Base-by-base conservation (phyloP, 192 early-diverging fungal species). In the Coemansia sp. region DNA sequence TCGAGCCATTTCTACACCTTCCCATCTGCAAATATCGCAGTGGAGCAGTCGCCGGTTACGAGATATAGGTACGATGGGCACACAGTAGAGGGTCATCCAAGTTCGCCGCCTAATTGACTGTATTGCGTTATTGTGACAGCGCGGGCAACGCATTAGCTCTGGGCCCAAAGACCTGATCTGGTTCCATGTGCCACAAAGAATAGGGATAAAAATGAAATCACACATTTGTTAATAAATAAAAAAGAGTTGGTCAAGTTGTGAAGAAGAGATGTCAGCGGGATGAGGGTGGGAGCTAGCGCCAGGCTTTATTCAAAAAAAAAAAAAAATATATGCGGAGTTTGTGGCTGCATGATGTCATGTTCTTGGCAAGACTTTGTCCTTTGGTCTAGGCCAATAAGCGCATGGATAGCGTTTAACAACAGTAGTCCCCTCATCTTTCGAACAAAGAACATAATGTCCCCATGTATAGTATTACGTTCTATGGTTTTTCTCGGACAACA, bases 1-100 rank as follows among this genome's bases (percentile, higher is more conserved):
- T 10, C 35, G 60, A 32, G 40, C 61, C 30, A 73, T 26, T 3
- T 70, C 66, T 10, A 72, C 44, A 6, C 78, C 78, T 19, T 81
- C 78, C 78, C 78, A 81, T 30, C 74, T 37, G 38, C 78, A 81
- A 6, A 81, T 81, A 44, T 69, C 74, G 50, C 78, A 81, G 49
- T 76, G 78, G 21, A 63, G 70, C 7, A 81, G 70, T 28, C 44
- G 59, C 26, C 73, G 73, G n/a, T 62, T 72, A 37, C 74, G 64
- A 35, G 74, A 75, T 26, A 76, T 73, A 42, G 78, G 78, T 37
- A 75, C 47, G 7, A 81, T 52, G 1, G 78, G 78, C 14, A 81
- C 58, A 57, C 73, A 81, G 63, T 76, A 81, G 10, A 81, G 39
- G 5, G 78, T 81, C 38, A 73, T 57, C 78, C 78, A 81, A 9